Percentiles rank a stretch among this genome's conserved stretches.
Evolutionary conservation across 257 asterid genomes (phyloP).

Genomic region (Linaria vulgaris): DNA sequence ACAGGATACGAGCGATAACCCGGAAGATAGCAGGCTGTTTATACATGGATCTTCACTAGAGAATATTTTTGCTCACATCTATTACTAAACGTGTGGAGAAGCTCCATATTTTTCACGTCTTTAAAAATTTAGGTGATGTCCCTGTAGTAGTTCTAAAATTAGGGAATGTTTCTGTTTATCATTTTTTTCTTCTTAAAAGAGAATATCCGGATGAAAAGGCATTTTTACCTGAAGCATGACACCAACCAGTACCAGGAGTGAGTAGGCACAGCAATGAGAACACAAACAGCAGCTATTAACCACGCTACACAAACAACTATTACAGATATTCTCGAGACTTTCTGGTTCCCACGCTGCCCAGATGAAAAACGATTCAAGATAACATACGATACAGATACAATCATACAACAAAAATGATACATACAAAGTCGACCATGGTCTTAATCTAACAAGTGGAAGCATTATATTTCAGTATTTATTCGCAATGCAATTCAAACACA

Average conservation of each 20-base stretch:
- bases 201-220: constrained; percentile 7
- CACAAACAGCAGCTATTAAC: constrained; percentile 70
- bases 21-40: too few species aligned
- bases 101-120: too few species aligned
- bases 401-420: background rate
- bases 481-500: too few species aligned
- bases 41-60: too few species aligned
- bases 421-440: background rate
- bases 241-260: constrained; percentile 92
- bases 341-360: constrained; percentile 82
- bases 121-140: too few species aligned
- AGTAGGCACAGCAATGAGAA: constrained; percentile 58
- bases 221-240: constrained; percentile 82
- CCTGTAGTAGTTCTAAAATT: too few species aligned
- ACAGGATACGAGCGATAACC: too few species aligned
- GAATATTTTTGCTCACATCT: too few species aligned
- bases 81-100: too few species aligned
- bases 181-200: too few species aligned
- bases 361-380: background rate
- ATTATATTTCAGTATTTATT: background rate
- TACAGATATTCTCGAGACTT: constrained; percentile 52
- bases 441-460: background rate
- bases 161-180: too few species aligned
- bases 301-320: constrained; percentile 56
- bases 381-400: background rate